Evolutionary conservation across 1,139 yeast genomes (phyloP), one percentile per base, ranked within the genome.

Genomic region (Blastobotrys petasosporus): DNA sequence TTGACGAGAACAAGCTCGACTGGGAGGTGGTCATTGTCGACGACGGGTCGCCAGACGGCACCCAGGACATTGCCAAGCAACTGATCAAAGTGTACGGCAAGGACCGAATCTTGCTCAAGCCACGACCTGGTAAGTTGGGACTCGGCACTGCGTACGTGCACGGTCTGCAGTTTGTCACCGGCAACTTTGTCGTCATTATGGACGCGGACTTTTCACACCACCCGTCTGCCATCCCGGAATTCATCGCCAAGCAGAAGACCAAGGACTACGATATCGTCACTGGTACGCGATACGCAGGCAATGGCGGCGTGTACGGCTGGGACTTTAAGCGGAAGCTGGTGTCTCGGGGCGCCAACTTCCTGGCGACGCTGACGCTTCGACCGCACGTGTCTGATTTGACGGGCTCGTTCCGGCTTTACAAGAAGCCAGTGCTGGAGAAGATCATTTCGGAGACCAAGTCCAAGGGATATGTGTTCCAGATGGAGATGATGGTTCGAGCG

Each of bases 401-500:
- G 23, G 94, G 94, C 29, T 80, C 87, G 34, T 84, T 77, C 75
- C 76, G 92, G 62, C 75, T 84, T 54, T 84, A 84, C 72, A 82
- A 82, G 66, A 83, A 81, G 65, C 78, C 75, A 1, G 90, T 76
- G 2, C 72, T 84, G 62, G 74, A 77, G 54, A 77, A 79, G 63
- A 78, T 84, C 55, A 84, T 84, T 55, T 76, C 72, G 44, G 84
- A 75, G 46, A 83, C 92, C 46, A 75, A 79, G 65, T 79, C 86
- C 40, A 84, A 84, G 69, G 94, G 94, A 41, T 84, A 84, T 57
- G 94, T 84, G 43, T 84, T 84, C 77, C 94, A 84, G 68, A 84
- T 84, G 94, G 94, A 84, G 66, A 82, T 84, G 90, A 82, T 83
- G 80, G 94, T 83, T 34, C 76, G 92, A 54, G 94, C 94, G 39